Base-by-base conservation (phyloP, 768 basidiomycete genomes). In the Boletellus ananiceps region DNA sequence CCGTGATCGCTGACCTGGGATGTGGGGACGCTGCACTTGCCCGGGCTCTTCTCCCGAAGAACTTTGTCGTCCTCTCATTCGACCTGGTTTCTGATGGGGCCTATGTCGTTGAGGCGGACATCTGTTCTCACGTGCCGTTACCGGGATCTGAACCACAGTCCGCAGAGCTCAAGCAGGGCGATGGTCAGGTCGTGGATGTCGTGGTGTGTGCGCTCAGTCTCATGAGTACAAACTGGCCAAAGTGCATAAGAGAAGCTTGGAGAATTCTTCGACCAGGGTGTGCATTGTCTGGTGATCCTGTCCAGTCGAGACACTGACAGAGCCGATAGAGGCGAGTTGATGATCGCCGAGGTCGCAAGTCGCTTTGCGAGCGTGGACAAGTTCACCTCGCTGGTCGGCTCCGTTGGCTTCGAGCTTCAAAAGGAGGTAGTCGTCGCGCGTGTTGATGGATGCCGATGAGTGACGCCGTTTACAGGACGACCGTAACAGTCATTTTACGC, bases 181-280 rank as follows among this genome's bases (percentile, higher is more conserved):
- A 79, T 44, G 91, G 82, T 0, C 85, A 90, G 55, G 67, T 98
- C 3, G 90, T 93, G 2, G 94, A 99, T 63, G 84, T 92, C 6
- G 93, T 83, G 7, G 85, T 98, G 19, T 98, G 93, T 64, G 90
- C 94, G 19, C 76, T 99, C 56, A 97, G 94, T 61, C 74, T 99
- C 54, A 99, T 99, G 96, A 88, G 90, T 29, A 88, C 84, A 14
- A 97, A 99, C 63, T 99, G 96, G 96, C 79, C 89, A n/a, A 77
- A 76, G 39, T 91, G 91, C 59, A 77, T 98, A 23, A 77, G 86
- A 23, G 94, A 99, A 66, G 87, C 89, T 8, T 89, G 90, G 82
- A 76, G 96, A 56, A 80, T 98, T 35, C 73, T 98, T 34, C 87
- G 83, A 66, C 68, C 79, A n/a, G 80, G 79, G 95, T 95, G 58